Evolutionary conservation across 2,329 filamentous ascomycete genomes (phyloP).

Genomic region (Epichloe aotearoae): DNA sequence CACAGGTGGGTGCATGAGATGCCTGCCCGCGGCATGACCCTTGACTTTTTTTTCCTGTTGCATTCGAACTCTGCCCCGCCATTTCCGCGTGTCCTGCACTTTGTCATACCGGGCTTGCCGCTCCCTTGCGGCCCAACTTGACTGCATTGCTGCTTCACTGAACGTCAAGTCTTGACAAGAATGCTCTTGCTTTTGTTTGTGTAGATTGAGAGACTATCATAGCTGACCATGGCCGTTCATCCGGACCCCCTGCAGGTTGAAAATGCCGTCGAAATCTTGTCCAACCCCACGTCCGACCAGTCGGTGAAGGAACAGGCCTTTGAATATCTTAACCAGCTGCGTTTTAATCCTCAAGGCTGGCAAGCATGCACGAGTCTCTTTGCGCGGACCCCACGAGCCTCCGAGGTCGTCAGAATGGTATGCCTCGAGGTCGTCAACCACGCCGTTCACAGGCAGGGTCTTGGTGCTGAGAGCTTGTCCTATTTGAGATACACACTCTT

Average conservation of each 20-base stretch:
- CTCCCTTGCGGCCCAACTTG: neutral
- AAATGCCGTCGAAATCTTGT: conserved; percentile 91
- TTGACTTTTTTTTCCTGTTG: neutral
- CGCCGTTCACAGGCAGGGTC: conserved; percentile 66
- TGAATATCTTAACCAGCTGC: conserved; percentile 65
- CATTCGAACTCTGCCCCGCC: neutral
- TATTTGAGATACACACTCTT: conserved; percentile 73
- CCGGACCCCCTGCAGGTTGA: conserved; percentile 52
- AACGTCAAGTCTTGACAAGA: neutral
- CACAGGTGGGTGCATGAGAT: conserved; percentile 26
- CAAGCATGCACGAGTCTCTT: conserved; percentile 82
- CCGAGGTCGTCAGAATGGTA: conserved; percentile 78
- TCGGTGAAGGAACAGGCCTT: conserved; percentile 70
- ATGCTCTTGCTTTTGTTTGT: neutral
- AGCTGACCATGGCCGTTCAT: conserved; percentile 1
- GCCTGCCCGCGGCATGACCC: neutral
- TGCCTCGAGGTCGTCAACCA: conserved; percentile 89
- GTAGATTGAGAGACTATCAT: neutral
- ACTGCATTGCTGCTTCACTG: neutral
- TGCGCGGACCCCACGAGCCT: conserved; percentile 58
- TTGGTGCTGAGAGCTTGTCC: conserved; percentile 58
- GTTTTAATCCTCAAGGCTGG: conserved; percentile 75
- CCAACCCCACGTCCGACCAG: conserved; percentile 64
- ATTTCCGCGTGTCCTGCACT: neutral
- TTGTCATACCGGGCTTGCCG: neutral